phyloP scores from a whole-genome alignment of 371 early-diverging fungal genomes.

The Blakeslea trispora region DNA sequence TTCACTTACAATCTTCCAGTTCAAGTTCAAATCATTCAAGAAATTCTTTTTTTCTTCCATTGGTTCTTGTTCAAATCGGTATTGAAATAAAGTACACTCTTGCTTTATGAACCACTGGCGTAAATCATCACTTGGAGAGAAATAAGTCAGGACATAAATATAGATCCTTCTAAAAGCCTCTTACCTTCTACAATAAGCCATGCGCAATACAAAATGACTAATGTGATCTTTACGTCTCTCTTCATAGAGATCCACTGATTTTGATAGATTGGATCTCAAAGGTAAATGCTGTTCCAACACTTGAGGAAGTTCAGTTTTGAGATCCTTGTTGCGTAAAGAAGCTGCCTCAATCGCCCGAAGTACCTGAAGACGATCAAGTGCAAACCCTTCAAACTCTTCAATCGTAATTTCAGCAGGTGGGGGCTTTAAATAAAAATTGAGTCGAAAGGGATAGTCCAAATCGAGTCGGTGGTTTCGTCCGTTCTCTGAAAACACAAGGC shows the following conservation, averaged over 20 bases:
- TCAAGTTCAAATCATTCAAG: conserved; percentile 53
- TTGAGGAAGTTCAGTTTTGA: conserved; percentile 57
- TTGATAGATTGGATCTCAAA: conserved; percentile 52
- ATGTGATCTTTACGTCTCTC: conserved; percentile 92
- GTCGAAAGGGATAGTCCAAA: conserved; percentile 67
- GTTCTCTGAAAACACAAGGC: conserved; percentile 14
- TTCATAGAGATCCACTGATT: conserved; percentile 46
- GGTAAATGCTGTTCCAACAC: conserved; percentile 71
- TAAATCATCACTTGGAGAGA: conserved; percentile 64
- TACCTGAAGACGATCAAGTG: conserved; percentile 91
- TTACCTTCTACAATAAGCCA: conserved; percentile 89
- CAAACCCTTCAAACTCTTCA: conserved; percentile 89
- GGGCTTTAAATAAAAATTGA: conserved; percentile 81
- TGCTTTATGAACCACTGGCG: conserved; percentile 90
- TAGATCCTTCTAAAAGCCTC: neutral
- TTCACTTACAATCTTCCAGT: conserved; percentile 55
- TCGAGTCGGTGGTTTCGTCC: conserved; percentile 15
- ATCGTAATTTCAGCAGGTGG: conserved; percentile 81
- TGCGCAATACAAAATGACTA: conserved; percentile 90
- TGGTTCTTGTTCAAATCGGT: conserved; percentile 56
- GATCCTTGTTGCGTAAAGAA: conserved; percentile 71
- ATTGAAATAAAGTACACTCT: conserved; percentile 84
- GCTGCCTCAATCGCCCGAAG: conserved; percentile 86
- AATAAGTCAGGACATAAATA: conserved; percentile 14
- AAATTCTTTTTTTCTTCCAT: conserved; percentile 62